Conservation (phyloP, 139 green algal genomes). For the Zygnema cylindricum region DNA sequence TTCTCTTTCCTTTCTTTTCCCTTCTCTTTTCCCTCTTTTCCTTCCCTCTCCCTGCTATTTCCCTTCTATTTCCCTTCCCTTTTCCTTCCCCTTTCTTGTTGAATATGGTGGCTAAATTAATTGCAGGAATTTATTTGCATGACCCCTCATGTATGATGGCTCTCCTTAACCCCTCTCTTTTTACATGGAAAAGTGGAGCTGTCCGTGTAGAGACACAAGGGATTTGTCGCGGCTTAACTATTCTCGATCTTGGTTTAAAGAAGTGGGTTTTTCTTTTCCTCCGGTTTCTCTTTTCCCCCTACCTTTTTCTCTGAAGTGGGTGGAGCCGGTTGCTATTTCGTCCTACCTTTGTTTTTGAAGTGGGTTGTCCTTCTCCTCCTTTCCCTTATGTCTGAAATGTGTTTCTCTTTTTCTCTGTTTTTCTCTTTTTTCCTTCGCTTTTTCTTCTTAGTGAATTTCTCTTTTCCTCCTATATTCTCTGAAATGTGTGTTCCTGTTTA, state of each 20-base stretch:
- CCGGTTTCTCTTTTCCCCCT: not conserved
- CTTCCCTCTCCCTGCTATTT: too few relatives aligned
- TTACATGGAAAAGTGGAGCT: slow-evolving; percentile 26
- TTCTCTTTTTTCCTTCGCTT: not conserved
- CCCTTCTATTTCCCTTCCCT: too few relatives aligned
- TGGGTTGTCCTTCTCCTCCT: not conserved
- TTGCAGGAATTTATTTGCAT: slow-evolving; percentile 55
- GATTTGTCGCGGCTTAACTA: slow-evolving; percentile 12
- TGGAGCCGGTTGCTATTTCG: not conserved
- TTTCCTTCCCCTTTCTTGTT: not conserved
- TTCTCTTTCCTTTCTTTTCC: slow-evolving; percentile 7
- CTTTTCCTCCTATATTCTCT: not conserved
- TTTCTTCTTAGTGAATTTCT: not conserved
- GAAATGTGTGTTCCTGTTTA: slow-evolving; percentile 1
- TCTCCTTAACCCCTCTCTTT: slow-evolving; percentile 34
- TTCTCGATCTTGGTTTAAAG: slow-evolving; percentile 35
- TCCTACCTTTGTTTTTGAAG: not conserved
- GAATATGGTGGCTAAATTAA: not conserved
- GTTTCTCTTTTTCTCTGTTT: slow-evolving; percentile 3
- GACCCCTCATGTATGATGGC: slow-evolving; percentile 26
- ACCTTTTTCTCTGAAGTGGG: not conserved
- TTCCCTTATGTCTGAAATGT: not conserved
- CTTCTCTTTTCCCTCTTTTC: slow-evolving; percentile 7
- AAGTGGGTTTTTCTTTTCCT: slow-evolving; percentile 13
- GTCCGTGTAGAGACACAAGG: slow-evolving; percentile 46